phyloP scores from a whole-genome alignment of 257 asterid genomes.

The Voacanga thouarsii region DNA sequence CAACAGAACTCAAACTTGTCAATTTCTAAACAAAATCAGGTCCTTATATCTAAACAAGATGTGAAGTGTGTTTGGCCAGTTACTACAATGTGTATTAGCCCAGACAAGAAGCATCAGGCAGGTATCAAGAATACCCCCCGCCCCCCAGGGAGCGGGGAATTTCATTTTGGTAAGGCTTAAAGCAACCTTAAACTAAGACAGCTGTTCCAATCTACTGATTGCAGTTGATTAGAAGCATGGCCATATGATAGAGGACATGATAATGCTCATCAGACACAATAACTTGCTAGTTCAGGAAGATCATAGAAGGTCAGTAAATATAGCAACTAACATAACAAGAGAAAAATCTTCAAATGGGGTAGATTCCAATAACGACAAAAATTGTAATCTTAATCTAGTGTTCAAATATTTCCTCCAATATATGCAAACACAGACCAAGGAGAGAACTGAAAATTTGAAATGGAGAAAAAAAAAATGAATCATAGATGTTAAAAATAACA shows the following conservation, averaged over 20 bases:
- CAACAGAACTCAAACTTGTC: background rate
- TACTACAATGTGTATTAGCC: background rate
- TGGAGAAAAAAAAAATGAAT: background rate
- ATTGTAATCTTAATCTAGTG: background rate
- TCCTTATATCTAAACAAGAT: background rate
- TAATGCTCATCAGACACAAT: background rate
- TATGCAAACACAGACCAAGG: background rate
- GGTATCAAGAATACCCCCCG: background rate
- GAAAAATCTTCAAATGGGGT: background rate
- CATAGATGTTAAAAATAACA: background rate
- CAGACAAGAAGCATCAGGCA: background rate
- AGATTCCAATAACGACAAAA: background rate
- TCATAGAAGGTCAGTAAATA: background rate
- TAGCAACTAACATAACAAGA: background rate
- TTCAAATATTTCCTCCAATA: background rate
- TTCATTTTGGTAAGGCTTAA: background rate
- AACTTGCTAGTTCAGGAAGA: background rate
- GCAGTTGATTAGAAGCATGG: background rate
- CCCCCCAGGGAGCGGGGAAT: background rate
- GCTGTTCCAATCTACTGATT: background rate
- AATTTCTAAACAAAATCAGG: background rate
- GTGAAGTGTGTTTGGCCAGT: background rate
- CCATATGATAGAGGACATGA: background rate
- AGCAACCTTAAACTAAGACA: background rate
- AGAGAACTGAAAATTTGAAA: background rate